phyloP scores from a whole-genome alignment of 768 basidiomycete species.

The Psilocybe sp. region DNA sequence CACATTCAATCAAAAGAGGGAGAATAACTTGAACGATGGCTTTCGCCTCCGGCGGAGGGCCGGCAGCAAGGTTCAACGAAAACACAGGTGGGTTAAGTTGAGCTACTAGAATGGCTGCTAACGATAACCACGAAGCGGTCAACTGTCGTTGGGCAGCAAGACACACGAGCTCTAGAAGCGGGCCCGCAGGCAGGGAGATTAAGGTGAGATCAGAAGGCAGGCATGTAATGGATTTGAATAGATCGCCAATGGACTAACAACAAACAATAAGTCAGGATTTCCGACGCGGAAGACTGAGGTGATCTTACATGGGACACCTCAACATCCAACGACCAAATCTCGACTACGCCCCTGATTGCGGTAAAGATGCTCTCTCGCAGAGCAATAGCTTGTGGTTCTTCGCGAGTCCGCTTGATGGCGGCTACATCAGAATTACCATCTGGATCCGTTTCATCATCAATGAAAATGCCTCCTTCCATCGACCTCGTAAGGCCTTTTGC shows the following conservation, averaged over 20 bases:
- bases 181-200: conserved; percentile 77
- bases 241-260: conserved; percentile 69
- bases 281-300: neutral
- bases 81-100: conserved; percentile 76
- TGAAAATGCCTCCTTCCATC: conserved; percentile 59
- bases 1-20: conserved; percentile 56
- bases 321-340: conserved; percentile 78
- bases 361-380: conserved; percentile 67
- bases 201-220: conserved; percentile 76
- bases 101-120: conserved; percentile 76
- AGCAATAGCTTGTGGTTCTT: conserved; percentile 59
- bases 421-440: conserved; percentile 49
- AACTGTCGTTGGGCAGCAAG: conserved; percentile 67
- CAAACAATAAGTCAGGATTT: neutral
- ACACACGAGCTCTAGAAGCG: conserved; percentile 78
- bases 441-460: conserved; percentile 56
- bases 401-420: conserved; percentile 55
- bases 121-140: conserved; percentile 81
- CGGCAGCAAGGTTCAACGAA: conserved; percentile 45
- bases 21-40: conserved; percentile 53
- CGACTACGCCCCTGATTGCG: conserved; percentile 57
- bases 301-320: conserved; percentile 70
- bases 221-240: conserved; percentile 84
- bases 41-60: conserved; percentile 54
- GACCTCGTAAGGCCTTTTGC: conserved; percentile 84